Percentiles rank a stretch among this genome's conserved stretches.
phyloP scores from a whole-genome alignment of 768 basidiomycete species.

The Pisolithus marmoratus region DNA sequence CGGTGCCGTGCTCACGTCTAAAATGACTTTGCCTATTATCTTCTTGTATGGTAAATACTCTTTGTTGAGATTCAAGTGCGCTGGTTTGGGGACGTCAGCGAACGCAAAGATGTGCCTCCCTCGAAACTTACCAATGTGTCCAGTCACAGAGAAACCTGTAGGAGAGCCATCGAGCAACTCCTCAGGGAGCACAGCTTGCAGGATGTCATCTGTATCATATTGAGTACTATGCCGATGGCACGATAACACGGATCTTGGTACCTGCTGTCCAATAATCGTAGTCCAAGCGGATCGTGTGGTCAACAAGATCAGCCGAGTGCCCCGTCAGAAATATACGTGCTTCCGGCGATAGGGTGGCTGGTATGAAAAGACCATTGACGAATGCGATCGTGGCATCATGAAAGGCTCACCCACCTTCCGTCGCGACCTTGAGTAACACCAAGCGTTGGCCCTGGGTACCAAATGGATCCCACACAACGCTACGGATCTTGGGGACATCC shows the following conservation, averaged over 20 bases:
- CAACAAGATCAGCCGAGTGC: conserved; percentile 51
- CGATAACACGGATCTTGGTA: conserved; percentile 24
- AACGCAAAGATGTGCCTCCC: background rate
- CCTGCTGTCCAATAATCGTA: conserved; percentile 91
- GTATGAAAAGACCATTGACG: conserved; percentile 31
- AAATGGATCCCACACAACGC: conserved; percentile 47
- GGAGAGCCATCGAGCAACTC: conserved; percentile 75
- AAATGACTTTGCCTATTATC: conserved; percentile 84
- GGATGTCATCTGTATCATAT: conserved; percentile 62
- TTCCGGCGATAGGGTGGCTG: conserved; percentile 62
- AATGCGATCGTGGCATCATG: background rate
- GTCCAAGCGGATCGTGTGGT: conserved; percentile 57
- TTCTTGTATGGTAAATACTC: conserved; percentile 91
- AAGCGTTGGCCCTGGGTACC: conserved; percentile 49
- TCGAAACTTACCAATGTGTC: conserved; percentile 77
- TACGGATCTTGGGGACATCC: conserved; percentile 63
- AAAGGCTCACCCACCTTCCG: conserved; percentile 46
- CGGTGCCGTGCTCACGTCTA: conserved; percentile 60
- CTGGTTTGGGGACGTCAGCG: conserved; percentile 34
- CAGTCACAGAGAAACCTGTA: conserved; percentile 79
- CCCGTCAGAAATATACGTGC: conserved; percentile 49
- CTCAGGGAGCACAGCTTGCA: conserved; percentile 77
- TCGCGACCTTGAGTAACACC: conserved; percentile 57
- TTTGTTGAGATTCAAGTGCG: conserved; percentile 85
- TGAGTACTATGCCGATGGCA: background rate